phyloP scores from a whole-genome alignment of 1,139 yeast genomes.

The Blastobotrys capitulatus region DNA sequence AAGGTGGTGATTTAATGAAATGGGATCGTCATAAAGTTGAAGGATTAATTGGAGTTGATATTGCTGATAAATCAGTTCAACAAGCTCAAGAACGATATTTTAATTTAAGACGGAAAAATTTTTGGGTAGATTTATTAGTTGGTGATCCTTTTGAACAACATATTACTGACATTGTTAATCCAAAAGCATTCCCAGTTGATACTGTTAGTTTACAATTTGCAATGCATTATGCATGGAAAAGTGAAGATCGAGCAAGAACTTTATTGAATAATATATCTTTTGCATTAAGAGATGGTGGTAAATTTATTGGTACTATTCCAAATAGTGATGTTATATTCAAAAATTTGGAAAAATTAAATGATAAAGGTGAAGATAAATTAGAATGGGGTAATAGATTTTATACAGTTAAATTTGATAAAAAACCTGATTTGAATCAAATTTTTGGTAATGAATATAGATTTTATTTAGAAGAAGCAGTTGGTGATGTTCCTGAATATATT shows the following conservation, averaged over 20 bases:
- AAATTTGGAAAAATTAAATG: constrained; percentile 48
- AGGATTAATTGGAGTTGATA: constrained; percentile 85
- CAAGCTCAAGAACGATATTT: constrained; percentile 78
- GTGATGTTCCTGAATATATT: constrained; percentile 94
- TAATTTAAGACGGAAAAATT: constrained; percentile 41
- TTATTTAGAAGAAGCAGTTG: constrained; percentile 87
- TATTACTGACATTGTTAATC: constrained; percentile 67
- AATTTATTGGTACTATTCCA: constrained; percentile 90
- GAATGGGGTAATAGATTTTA: constrained; percentile 85
- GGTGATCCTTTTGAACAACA: constrained; percentile 83
- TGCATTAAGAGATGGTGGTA: constrained; percentile 75
- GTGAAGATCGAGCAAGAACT: constrained; percentile 70
- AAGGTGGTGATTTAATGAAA: constrained; percentile 93
- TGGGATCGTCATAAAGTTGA: constrained; percentile 71
- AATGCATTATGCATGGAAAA: constrained; percentile 88
- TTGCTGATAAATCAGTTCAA: constrained; percentile 78
- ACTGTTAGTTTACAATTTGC: constrained; percentile 87
- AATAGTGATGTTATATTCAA: constrained; percentile 77
- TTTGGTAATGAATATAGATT: constrained; percentile 82
- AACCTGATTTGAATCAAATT: constrained; percentile 65
- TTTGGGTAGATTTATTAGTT: constrained; percentile 77
- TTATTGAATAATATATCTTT: constrained; percentile 70
- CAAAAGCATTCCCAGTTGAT: constrained; percentile 76
- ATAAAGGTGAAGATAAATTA: constrained; percentile 25
- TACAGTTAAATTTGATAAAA: constrained; percentile 69